Evolutionary conservation across 805 yeast genomes (phyloP), one percentile per base, ranked within the genome.

Genomic region (Komagataella populi): DNA sequence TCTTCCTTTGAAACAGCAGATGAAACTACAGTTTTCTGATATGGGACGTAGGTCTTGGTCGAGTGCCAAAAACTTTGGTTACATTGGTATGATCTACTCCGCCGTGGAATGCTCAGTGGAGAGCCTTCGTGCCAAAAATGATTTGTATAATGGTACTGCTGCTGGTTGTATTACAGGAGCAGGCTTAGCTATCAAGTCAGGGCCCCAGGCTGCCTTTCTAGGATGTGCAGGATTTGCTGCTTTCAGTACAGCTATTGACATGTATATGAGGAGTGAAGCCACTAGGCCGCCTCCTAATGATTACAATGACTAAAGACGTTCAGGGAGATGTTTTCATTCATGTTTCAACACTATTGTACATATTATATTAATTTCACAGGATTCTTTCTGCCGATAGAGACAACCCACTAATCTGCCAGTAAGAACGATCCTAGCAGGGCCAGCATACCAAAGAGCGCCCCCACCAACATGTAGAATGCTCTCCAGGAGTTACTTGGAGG

Each of bases 141-240:
- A 93, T 66, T 78, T 91, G 8, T 88, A 83, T 69, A 93, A 93
- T 63, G 96, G 97, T 47, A 80, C 87, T 2, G 75, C 80, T 47
- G 98, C 98, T 3, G 99, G 99, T 2, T 93, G 97, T 68, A 72
- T 91, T 44, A 93, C 99, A 1, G 99, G 99, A 47, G 99, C 96
- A 39, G 97, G 96, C 0, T 74, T 93, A 50, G 95, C 97, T 1
- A 76, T 86, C 58, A 87, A 85, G 63, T 80, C 93, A 48, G 99
- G 99, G 1, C 99, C 99, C 1, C 89, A 83, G 59, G 95, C 96
- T 24, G 93, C 96, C 0, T 59, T 81, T 23, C 64, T 90, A 53
- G 99, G 99, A 1, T 93, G 98, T 73, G 96, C 95, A 23, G 99
- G 97, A 6, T 93, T 93, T 70, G 97, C 98, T 2, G 96, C 93